Conservation (phyloP, 805 yeast species). For the Saccharomycopsis vini region DNA sequence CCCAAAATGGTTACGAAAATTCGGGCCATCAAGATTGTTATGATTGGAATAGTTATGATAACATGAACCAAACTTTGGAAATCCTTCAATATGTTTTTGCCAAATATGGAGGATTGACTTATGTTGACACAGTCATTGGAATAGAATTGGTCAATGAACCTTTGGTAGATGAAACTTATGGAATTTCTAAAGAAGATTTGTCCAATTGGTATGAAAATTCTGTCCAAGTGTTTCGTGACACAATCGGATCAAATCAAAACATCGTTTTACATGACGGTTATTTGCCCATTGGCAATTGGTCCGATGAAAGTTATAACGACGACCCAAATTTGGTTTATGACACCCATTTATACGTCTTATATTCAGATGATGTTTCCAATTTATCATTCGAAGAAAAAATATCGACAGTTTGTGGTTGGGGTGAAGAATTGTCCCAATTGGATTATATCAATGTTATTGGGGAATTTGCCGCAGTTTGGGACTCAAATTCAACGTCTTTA, state of each 20-base stretch:
- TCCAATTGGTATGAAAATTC: constrained; percentile 35
- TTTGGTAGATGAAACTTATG: constrained; percentile 41
- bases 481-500: constrained; percentile 11
- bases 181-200: constrained; percentile 34
- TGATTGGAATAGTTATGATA: constrained; percentile 33
- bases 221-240: constrained; percentile 33
- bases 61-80: constrained; percentile 36
- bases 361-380: constrained; percentile 12
- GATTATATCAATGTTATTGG: constrained; percentile 16
- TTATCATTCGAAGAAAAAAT: constrained; percentile 17
- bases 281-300: constrained; percentile 46
- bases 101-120: constrained; percentile 43
- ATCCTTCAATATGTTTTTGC: constrained; percentile 42
- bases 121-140: constrained; percentile 53
- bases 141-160: constrained; percentile 71
- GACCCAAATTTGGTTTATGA: constrained; percentile 13
- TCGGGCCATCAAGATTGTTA: constrained; percentile 51
- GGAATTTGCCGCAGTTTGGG: constrained; percentile 20
- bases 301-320: constrained; percentile 22
- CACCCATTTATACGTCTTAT: constrained; percentile 19
- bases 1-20: constrained; percentile 82
- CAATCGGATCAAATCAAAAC: constrained; percentile 29
- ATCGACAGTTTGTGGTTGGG: constrained; percentile 19
- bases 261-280: constrained; percentile 65
- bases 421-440: constrained; percentile 15